phyloP scores from a whole-genome alignment of 2,329 filamentous ascomycete genomes.

The Claviceps cyperi region DNA sequence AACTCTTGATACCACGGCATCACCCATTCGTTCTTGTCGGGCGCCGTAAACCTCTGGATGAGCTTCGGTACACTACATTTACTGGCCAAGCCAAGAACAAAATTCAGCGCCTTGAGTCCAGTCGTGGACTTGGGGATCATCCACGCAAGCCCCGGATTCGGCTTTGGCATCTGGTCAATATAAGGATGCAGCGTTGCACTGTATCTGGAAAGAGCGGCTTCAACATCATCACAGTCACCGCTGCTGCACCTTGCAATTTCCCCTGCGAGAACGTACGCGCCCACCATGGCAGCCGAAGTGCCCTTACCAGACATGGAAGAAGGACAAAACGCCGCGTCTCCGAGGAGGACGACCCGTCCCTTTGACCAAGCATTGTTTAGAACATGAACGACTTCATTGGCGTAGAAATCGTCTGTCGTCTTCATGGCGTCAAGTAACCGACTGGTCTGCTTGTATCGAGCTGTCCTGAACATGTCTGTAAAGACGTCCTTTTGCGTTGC shows the following conservation, averaged over 20 bases:
- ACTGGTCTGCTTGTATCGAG: slow-evolving; percentile 27
- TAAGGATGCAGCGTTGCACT: slow-evolving; percentile 25
- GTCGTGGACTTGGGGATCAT: not conserved
- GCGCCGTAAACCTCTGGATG: not conserved
- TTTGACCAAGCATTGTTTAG: slow-evolving; percentile 21
- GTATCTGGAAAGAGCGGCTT: slow-evolving; percentile 22
- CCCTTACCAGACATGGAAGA: slow-evolving; percentile 29
- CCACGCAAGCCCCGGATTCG: not conserved
- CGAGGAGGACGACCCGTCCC: slow-evolving; percentile 31
- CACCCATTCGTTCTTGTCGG: not conserved
- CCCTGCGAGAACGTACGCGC: slow-evolving; percentile 36
- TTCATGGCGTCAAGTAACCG: slow-evolving; percentile 21
- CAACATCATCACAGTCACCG: slow-evolving; percentile 11
- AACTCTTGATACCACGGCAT: slow-evolving; percentile 2
- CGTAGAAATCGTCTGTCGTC: slow-evolving; percentile 29
- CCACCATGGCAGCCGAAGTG: slow-evolving; percentile 28
- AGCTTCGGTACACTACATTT: not conserved
- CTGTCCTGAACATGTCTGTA: slow-evolving; percentile 23
- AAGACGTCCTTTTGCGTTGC: slow-evolving; percentile 19
- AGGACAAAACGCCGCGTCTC: slow-evolving; percentile 32
- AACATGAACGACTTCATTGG: slow-evolving; percentile 27
- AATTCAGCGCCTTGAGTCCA: not conserved
- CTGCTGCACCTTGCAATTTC: slow-evolving; percentile 18
- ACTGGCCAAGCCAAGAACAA: not conserved
- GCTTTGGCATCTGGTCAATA: slow-evolving; percentile 10